Base-by-base conservation (phyloP, 2,329 filamentous ascomycete genomes). In the Diaporthe sp. region DNA sequence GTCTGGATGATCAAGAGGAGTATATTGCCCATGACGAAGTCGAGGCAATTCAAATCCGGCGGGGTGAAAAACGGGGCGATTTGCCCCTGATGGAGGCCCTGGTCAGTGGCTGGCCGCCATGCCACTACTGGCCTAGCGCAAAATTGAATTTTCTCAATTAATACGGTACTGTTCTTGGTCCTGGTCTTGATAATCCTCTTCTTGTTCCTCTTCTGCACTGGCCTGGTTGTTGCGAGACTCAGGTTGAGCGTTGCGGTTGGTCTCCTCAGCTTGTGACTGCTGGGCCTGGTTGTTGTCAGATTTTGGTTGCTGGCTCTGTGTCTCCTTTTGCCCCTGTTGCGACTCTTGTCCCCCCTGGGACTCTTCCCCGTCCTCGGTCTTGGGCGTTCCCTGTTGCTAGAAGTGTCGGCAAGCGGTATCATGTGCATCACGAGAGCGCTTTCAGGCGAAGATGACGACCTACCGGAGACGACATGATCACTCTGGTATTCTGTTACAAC, bases 391-490 rank as follows among this genome's bases (percentile, higher is more conserved):
- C 56, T 63, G 72, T 69, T 75, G 74, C 74, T 75, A 53, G 61
- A 25, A 70, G 50, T 39, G 72, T 32, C 22, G 55, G 69, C 37
- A 32, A 53, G 72, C 25, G 74, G 61, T 35, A 25, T 47, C 30
- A 12, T 55, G 53, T 42, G 17, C 10, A 7, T 25, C n/a, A n/a
- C 7, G 13, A 12, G 9, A 15, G 22, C 2, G 13, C 17, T 32
- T 7, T 9, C 22, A 42, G 58, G 19, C 30, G 2, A 6, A 17
- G 27, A 47, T 17, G 13, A 32, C 61, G 4, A 65, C 74, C 68
- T 75, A 75, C 74, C 47, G 74, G 56, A 55, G 74, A 75, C 32
- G 74, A 74, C 74, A 75, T 75, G 74, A 65, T 71, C 27, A 61
- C 55, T 51, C 3, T 70, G 27, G 70, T 37, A 30, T 47, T 19